A percentile compares a stretch with the other conserved stretches of the same genome.
Evolutionary conservation across 2,329 filamentous ascomycete species (phyloP).

Genomic region (Chaetomiaceae sp.): DNA sequence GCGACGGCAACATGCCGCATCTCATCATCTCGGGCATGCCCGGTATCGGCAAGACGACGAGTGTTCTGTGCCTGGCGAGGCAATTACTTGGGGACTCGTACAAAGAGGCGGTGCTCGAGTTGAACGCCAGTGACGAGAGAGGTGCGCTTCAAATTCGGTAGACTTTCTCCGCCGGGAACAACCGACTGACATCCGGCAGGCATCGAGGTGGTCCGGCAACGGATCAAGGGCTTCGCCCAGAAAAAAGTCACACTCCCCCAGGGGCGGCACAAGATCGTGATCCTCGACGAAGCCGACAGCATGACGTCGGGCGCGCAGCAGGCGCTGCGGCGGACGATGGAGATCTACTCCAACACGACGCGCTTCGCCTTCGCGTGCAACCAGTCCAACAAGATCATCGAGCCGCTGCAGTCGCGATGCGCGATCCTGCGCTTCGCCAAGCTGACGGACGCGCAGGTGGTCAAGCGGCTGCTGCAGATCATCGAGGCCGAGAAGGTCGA

Average conservation of each 20-base stretch:
- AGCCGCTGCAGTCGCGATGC: conserved; percentile 94
- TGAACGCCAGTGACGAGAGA: conserved; percentile 95
- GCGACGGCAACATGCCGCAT: conserved; percentile 98
- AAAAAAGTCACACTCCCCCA: conserved; percentile 95
- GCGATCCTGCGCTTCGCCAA: conserved; percentile 92
- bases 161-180: not conserved
- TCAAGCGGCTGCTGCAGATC: conserved; percentile 86
- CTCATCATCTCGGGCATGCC: conserved; percentile 99
- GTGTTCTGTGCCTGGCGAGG: conserved; percentile 84
- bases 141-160: conserved; percentile 44
- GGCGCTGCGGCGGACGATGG: conserved; percentile 92
- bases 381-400: conserved; percentile 98
- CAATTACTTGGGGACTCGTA: conserved; percentile 90
- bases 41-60: conserved; percentile 97
- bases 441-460: conserved; percentile 86
- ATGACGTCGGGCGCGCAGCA: conserved; percentile 98
- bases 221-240: conserved; percentile 97
- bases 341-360: conserved; percentile 95
- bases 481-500: conserved; percentile 88
- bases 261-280: conserved; percentile 92
- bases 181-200: conserved; percentile 43
- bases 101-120: conserved; percentile 93
- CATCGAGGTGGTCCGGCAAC: conserved; percentile 94
- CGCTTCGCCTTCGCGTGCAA: conserved; percentile 98
- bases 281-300: conserved; percentile 95